A percentile compares a stretch with the other conserved stretches of the same genome.
phyloP scores from a whole-genome alignment of 495 filamentous ascomycete genomes.

The Ramalina peruviana region DNA sequence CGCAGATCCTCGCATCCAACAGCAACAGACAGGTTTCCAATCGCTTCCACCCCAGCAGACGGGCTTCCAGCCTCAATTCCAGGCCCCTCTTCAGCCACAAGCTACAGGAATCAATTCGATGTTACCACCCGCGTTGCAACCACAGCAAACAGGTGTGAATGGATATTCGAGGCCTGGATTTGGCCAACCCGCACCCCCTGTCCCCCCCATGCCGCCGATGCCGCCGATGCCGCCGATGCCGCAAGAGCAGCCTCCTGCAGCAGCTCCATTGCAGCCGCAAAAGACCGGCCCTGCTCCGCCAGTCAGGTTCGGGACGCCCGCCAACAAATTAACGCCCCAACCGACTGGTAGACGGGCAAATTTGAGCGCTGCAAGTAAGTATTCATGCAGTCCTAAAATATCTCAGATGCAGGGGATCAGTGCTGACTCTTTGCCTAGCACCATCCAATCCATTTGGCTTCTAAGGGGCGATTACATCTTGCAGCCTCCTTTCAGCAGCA shows the following conservation, averaged over 20 bases:
- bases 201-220: conserved; percentile 24
- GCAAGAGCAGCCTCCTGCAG: conserved; percentile 35
- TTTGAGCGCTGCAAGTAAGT: conserved; percentile 88
- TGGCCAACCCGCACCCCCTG: conserved; percentile 10
- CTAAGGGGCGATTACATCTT: conserved; percentile 18
- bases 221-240: conserved; percentile 27
- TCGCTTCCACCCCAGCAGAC: conserved; percentile 50
- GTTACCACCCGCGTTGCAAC: conserved; percentile 40
- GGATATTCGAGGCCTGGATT: conserved; percentile 29
- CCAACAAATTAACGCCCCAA: conserved; percentile 73
- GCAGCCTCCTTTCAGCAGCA: background rate
- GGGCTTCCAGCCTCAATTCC: conserved; percentile 47
- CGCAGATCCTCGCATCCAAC: conserved; percentile 41
- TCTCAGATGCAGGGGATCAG: background rate
- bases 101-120: conserved; percentile 41
- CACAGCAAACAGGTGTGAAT: conserved; percentile 42
- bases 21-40: conserved; percentile 34
- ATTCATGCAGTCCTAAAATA: background rate
- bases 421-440: conserved; percentile 35
- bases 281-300: conserved; percentile 89
- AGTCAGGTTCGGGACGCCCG: conserved; percentile 69
- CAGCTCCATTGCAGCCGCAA: conserved; percentile 57
- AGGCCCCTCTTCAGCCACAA: conserved; percentile 34
- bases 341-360: conserved; percentile 84
- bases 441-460: conserved; percentile 91